Percentiles rank a stretch among this genome's conserved stretches.
Evolutionary conservation across 1,284 basidiomycete genomes (phyloP).

Genomic region (Hortiboletus rubellus): DNA sequence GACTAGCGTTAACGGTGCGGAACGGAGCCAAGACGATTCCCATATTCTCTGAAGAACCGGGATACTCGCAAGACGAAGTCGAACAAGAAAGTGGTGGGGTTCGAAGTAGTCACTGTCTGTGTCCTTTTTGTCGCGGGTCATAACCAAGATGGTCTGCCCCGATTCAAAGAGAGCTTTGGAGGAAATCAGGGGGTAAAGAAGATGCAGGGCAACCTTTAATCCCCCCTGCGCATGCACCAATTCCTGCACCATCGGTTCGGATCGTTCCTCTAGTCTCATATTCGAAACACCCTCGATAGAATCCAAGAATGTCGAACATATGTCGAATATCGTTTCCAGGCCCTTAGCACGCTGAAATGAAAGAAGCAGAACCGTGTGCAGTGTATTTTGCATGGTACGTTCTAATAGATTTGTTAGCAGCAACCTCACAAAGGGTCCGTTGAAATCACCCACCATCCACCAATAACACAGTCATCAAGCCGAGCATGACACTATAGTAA

Average conservation of each 20-base stretch:
- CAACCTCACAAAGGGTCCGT: background rate
- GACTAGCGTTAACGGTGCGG: conserved; percentile 72
- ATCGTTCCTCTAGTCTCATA: conserved; percentile 53
- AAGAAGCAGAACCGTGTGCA: conserved; percentile 82
- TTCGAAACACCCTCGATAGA: conserved; percentile 56
- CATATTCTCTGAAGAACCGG: conserved; percentile 75
- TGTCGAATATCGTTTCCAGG: conserved; percentile 63
- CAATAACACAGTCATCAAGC: conserved; percentile 70
- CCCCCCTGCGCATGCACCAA: conserved; percentile 77
- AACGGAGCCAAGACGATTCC: conserved; percentile 82
- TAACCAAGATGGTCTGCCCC: conserved; percentile 73
- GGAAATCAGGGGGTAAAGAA: conserved; percentile 77
- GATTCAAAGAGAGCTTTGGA: conserved; percentile 84
- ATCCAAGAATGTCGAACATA: conserved; percentile 58
- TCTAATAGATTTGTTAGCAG: conserved; percentile 46
- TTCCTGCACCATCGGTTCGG: conserved; percentile 58
- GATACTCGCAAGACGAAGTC: conserved; percentile 70
- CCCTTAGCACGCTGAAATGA: conserved; percentile 77
- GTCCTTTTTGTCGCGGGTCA: conserved; percentile 76
- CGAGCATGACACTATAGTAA: conserved; percentile 79
- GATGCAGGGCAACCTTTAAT: conserved; percentile 77
- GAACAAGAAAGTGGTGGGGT: conserved; percentile 83
- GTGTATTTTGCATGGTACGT: conserved; percentile 66
- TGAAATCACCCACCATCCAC: conserved; percentile 70
- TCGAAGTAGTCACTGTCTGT: conserved; percentile 80